phyloP scores from a whole-genome alignment of 805 yeast species.

The Wilhelminamyces savonicus region DNA sequence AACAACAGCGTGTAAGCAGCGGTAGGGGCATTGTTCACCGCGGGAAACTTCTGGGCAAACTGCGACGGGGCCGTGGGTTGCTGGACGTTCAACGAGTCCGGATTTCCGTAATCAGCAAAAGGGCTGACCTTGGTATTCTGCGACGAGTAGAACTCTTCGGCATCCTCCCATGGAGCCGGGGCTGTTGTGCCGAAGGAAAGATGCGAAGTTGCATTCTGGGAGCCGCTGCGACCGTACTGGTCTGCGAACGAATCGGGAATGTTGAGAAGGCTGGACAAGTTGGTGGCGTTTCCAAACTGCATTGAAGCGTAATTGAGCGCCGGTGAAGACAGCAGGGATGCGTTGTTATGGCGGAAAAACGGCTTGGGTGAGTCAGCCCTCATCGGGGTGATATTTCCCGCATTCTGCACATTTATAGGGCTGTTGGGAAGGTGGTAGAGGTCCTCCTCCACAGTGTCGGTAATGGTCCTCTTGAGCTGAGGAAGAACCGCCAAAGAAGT shows the following conservation, averaged over 20 bases:
- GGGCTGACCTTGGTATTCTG: slow-evolving; percentile 20
- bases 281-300: slow-evolving; percentile 12
- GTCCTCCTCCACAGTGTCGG: slow-evolving; percentile 58
- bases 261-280: slow-evolving; percentile 21
- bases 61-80: slow-evolving; percentile 7
- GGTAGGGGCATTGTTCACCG: too few relatives aligned
- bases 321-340: too few relatives aligned
- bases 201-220: slow-evolving; percentile 1
- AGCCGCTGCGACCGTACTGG: slow-evolving; percentile 9
- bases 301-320: too few relatives aligned
- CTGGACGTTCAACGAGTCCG: slow-evolving; percentile 28
- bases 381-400: too few relatives aligned
- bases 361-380: too few relatives aligned
- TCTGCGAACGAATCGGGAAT: slow-evolving; percentile 27
- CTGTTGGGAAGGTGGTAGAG: slow-evolving; percentile 39
- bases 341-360: too few relatives aligned
- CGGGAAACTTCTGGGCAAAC: too few relatives aligned
- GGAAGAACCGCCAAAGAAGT: slow-evolving; percentile 48
- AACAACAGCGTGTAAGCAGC: neutral
- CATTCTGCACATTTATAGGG: too few relatives aligned
- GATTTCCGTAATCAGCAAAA: slow-evolving; percentile 35
- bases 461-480: slow-evolving; percentile 43
- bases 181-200: slow-evolving; percentile 1
- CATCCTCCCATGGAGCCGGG: slow-evolving; percentile 2
- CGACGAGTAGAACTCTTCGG: slow-evolving; percentile 8